Conservation (phyloP, 768 basidiomycete genomes). For the Amanita rubescens region DNA sequence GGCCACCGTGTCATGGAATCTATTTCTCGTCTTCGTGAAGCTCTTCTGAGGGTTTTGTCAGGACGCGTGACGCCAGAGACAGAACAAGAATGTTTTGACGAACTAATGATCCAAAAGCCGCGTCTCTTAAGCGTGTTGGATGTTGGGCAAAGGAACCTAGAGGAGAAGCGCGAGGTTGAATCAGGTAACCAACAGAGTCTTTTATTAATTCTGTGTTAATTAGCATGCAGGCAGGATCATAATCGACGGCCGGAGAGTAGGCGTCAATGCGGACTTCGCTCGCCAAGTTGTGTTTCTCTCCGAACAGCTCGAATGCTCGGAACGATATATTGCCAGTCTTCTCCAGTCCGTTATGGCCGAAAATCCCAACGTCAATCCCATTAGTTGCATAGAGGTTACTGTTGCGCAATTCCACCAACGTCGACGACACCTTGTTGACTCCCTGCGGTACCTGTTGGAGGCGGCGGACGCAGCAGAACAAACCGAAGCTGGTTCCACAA, state of each 20-base stretch:
- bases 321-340: constrained; percentile 68
- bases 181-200: constrained; percentile 35
- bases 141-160: constrained; percentile 49
- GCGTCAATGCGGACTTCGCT: constrained; percentile 74
- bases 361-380: constrained; percentile 56
- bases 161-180: constrained; percentile 68
- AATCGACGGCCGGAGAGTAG: constrained; percentile 57
- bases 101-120: constrained; percentile 59
- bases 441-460: constrained; percentile 61
- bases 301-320: constrained; percentile 75
- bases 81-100: constrained; percentile 72
- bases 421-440: constrained; percentile 65
- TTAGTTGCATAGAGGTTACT: constrained; percentile 55
- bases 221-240: constrained; percentile 49
- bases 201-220: constrained; percentile 1
- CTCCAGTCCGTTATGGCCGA: constrained; percentile 55
- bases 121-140: constrained; percentile 59
- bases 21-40: constrained; percentile 47
- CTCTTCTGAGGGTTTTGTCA: constrained; percentile 41
- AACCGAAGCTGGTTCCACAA: constrained; percentile 38
- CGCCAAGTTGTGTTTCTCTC: constrained; percentile 74
- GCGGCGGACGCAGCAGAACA: constrained; percentile 43
- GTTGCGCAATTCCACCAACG: constrained; percentile 62
- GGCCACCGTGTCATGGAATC: constrained; percentile 42
- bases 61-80: constrained; percentile 37